Percentiles rank a stretch among this genome's conserved stretches.
These are phyloP conservation scores for Penicillium salamii DNA, from an alignment of 495 filamentous ascomycete species.

Conservation along the genomic window DNA sequence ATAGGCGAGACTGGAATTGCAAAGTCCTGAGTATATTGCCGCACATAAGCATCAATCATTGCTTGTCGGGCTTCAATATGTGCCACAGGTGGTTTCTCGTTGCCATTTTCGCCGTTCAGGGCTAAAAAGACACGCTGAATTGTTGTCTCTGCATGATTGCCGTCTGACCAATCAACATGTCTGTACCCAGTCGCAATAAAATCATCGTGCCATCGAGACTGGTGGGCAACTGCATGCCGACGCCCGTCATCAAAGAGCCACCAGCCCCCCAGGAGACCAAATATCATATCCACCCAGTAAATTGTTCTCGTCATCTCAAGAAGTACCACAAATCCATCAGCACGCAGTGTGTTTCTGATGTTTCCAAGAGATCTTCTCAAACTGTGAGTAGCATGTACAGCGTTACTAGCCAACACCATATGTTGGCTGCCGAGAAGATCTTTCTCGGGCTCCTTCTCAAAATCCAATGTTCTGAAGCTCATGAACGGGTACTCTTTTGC, in stretches of 20 bases:
- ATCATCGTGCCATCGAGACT: background rate
- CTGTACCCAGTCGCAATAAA: background rate
- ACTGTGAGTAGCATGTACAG: conserved; percentile 42
- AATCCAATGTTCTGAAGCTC: conserved; percentile 27
- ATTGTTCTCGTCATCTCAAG: conserved; percentile 39
- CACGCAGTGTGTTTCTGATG: conserved; percentile 28
- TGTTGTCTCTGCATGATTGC: background rate
- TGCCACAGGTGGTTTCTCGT: background rate
- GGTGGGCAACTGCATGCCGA: conserved; percentile 15
- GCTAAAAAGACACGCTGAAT: background rate
- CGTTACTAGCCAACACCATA: conserved; percentile 39
- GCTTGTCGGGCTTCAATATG: background rate
- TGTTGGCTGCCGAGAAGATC: conserved; percentile 23
- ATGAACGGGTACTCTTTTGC: conserved; percentile 18
- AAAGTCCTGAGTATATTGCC: background rate
- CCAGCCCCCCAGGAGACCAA: conserved; percentile 38
- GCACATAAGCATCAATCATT: background rate
- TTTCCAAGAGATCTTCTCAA: conserved; percentile 23
- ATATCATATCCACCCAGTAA: conserved; percentile 28
- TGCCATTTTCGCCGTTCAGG: background rate
- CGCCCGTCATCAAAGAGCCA: conserved; percentile 33
- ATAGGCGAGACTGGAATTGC: background rate
- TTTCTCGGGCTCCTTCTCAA: conserved; percentile 27
- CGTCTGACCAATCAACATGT: background rate
- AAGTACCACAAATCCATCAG: conserved; percentile 34